Percentiles rank a stretch among this genome's conserved stretches.
Evolutionary conservation across 1,284 basidiomycete genomes (phyloP).

Genomic region (Serendipita sp.): DNA sequence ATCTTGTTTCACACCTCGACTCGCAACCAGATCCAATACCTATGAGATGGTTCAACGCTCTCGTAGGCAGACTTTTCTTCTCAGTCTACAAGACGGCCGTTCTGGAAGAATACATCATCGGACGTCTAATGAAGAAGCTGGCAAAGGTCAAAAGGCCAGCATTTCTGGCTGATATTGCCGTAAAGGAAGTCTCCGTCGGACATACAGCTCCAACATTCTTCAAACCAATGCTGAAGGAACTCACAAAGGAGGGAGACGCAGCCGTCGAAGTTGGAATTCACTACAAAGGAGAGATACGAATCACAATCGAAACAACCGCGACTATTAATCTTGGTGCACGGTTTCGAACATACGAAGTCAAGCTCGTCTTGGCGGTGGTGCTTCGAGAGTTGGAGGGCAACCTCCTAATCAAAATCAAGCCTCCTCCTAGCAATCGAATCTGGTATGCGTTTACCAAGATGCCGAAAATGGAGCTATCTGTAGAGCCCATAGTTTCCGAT

Average conservation of each 20-base stretch:
- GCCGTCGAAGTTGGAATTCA: constrained; percentile 74
- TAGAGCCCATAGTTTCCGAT: constrained; percentile 88
- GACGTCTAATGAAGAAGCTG: constrained; percentile 84
- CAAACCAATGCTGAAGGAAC: constrained; percentile 94
- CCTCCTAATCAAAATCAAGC: constrained; percentile 65
- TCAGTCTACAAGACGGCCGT: constrained; percentile 74
- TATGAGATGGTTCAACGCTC: constrained; percentile 91
- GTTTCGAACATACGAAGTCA: constrained; percentile 82
- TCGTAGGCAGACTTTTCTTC: constrained; percentile 86
- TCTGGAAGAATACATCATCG: constrained; percentile 75
- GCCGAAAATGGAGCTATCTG: constrained; percentile 77
- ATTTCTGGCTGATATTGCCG: constrained; percentile 74
- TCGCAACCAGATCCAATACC: constrained; percentile 88
- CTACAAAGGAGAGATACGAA: constrained; percentile 74
- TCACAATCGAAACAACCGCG: constrained; percentile 80
- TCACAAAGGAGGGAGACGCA: constrained; percentile 84
- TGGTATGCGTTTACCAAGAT: constrained; percentile 97
- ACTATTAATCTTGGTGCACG: constrained; percentile 68
- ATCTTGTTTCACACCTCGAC: constrained; percentile 74
- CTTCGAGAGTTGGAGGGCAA: constrained; percentile 85
- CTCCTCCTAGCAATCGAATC: constrained; percentile 87
- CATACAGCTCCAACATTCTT: constrained; percentile 68
- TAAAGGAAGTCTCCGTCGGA: constrained; percentile 83
- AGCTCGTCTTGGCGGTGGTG: constrained; percentile 76
- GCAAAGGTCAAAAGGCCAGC: constrained; percentile 78